phyloP scores from a whole-genome alignment of 352 stramenopile species.

The Pythium aristosporum region DNA sequence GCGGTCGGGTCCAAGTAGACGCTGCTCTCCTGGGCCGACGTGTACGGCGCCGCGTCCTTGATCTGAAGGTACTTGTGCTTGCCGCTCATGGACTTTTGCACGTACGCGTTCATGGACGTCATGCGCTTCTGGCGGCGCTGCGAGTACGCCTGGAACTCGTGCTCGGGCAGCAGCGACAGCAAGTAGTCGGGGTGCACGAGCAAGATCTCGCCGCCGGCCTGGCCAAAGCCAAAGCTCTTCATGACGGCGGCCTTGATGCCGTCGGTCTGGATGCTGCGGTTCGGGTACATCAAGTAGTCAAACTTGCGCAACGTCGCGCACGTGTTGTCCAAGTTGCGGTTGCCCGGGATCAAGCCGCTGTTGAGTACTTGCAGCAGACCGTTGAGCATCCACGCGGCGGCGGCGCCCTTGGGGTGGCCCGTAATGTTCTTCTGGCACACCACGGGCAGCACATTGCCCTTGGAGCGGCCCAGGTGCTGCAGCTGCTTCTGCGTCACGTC shows the following conservation, averaged over 20 bases:
- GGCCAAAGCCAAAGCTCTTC: slow-evolving; percentile 87
- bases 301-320: slow-evolving; percentile 66
- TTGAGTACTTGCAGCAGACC: slow-evolving; percentile 81
- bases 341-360: slow-evolving; percentile 71
- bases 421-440: slow-evolving; percentile 86
- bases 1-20: slow-evolving; percentile 85
- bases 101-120: slow-evolving; percentile 72
- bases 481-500: slow-evolving; percentile 87
- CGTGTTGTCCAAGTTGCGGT: slow-evolving; percentile 84
- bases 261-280: slow-evolving; percentile 74
- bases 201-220: slow-evolving; percentile 71
- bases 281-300: slow-evolving; percentile 80
- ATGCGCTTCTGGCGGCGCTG: slow-evolving; percentile 57
- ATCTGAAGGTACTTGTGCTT: slow-evolving; percentile 78
- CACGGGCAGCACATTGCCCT: slow-evolving; percentile 73
- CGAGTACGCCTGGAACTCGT: slow-evolving; percentile 60
- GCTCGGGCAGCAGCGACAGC: slow-evolving; percentile 46
- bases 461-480: slow-evolving; percentile 64
- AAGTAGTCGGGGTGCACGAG: slow-evolving; percentile 78
- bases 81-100: slow-evolving; percentile 71
- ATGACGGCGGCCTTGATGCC: slow-evolving; percentile 77
- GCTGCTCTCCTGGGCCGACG: slow-evolving; percentile 70
- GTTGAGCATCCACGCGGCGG: slow-evolving; percentile 84
- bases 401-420: slow-evolving; percentile 79
- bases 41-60: slow-evolving; percentile 84